Percentiles rank a stretch among this genome's conserved stretches.
Conservation (phyloP, 306 rosid genomes). For the Citrullus amarus region DNA sequence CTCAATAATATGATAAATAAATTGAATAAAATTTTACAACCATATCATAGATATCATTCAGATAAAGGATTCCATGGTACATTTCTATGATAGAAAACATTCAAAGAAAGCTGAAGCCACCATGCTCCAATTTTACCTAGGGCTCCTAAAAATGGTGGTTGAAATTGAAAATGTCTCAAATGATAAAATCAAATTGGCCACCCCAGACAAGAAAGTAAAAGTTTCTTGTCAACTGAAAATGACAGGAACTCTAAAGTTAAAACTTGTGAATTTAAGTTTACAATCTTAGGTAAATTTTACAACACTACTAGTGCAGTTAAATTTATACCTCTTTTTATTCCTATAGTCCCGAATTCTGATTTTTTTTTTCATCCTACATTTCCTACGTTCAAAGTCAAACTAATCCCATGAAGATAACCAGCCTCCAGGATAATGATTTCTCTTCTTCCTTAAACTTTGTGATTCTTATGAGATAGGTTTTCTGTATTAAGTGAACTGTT, state of each 20-base stretch:
- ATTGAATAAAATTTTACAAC: not conserved
- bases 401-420: not conserved
- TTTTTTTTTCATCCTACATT: not conserved
- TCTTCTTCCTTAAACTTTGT: not conserved
- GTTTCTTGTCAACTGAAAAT: not conserved
- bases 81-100: not conserved
- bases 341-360: not conserved
- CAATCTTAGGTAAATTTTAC: not conserved
- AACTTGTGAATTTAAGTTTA: not conserved
- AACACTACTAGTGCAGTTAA: not conserved
- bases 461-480: not conserved
- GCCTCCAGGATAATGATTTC: not conserved
- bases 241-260: not conserved
- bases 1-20: not conserved
- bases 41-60: not conserved
- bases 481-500: not conserved
- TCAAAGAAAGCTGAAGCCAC: not conserved
- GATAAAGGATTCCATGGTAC: not conserved
- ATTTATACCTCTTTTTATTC: not conserved
- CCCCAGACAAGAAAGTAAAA: not conserved
- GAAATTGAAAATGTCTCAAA: not conserved
- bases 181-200: not conserved
- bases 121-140: not conserved
- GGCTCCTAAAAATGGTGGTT: not conserved
- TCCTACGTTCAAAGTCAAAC: not conserved